A percentile compares a stretch with the other conserved stretches of the same genome.
Evolutionary conservation across 176 grass and related monocot genomes (phyloP).

Genomic region (bread wheat (Triticum aestivum)): IWGSC_CS_RefSeq_v2.1 NC_057802.1:564059762-564060261

Average conservation of each 20-base stretch:
- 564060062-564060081: neutral
- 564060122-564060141: neutral
- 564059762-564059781: too few species aligned
- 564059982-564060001: neutral
- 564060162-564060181: neutral
- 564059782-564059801: too few species aligned
- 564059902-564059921: too few species aligned
- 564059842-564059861: too few species aligned
- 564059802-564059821: too few species aligned
- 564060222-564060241: neutral
- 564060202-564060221: neutral
- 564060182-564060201: neutral
- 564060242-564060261: neutral
- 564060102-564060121: neutral
- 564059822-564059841: too few species aligned
- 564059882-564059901: too few species aligned
- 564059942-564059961: too few species aligned
- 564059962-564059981: neutral
- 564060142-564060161: too few species aligned
- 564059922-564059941: too few species aligned
- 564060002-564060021: neutral
- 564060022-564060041: neutral
- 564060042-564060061: neutral
- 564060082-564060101: neutral
- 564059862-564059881: too few species aligned